Evolutionary conservation across 2,329 filamentous ascomycete genomes (phyloP), one percentile per base, ranked within the genome.

Genomic region (Trichoderma gracile): DNA sequence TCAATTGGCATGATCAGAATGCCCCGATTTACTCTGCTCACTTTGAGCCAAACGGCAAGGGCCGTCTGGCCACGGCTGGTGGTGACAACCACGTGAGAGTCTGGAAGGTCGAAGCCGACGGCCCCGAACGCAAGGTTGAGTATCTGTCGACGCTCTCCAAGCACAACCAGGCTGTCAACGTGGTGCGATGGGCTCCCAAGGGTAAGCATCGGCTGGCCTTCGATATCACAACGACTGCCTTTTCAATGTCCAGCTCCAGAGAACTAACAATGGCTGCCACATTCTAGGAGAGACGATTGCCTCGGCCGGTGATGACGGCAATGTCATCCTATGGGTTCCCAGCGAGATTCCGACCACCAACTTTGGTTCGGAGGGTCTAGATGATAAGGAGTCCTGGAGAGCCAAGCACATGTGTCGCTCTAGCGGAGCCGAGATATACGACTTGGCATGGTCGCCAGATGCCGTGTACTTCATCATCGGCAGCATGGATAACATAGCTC

Each of bases 1-100:
- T 99, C 80, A 92, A 96, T 82, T 99, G 95, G 95, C 96, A 99
- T 79, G 92, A 97, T 78, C 92, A 97, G 75, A 97, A 96, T 80
- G 88, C 92, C 72, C 95, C 95, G 65, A 93, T 99, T 76, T 99
- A 98, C 81, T 97, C 94, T 49, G 92, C 93, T 71, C 94, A 98
- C 78, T 99, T 98, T 76, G 94, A 99, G 76, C 92, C 92, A 54
- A 85, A 92, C 74, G 93, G 92, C 68, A 97, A 95, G 77, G 93
- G 93, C 61, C 88, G 95, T 73, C 81, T 99, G 68, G 95, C 95
- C 65, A 99, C 95, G 10, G 94, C 90, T 67, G 95, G 94, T 73
- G 95, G 95, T 76, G 95, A 99, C 79, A 96, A 96, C 77, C 94
- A 97, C 80, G 93, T 99, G 73, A 86, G 95, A 79, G 83, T 99